Base-by-base conservation (phyloP, 495 filamentous ascomycete genomes). In the Tirmania nivea region DNA sequence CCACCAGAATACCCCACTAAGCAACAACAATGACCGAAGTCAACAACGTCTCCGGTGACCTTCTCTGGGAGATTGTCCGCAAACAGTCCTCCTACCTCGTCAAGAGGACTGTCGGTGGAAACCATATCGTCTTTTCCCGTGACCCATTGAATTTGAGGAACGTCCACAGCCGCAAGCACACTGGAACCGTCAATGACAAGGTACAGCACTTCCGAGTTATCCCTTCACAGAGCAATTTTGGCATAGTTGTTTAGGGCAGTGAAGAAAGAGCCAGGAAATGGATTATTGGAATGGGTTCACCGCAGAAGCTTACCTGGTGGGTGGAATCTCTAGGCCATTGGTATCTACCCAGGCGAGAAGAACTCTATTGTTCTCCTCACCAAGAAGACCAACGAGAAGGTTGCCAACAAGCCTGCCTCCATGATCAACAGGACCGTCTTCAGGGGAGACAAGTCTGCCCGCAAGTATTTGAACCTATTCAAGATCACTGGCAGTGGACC, bases 71-170 rank as follows among this genome's bases (percentile, higher is more conserved):
- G 74, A 70, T 87, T 69, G 76, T 77, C 73, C 84, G 87, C 68
- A 68, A 66, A 67, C 73, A 83, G 69, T 92, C 86, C 70, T 66
- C 84, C 66, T 90, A 73, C 75, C 78, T 95, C 68, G 84, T 89
- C 61, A 92, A 94, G 79, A 79, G 86, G 69, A 85, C 78, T 68
- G 65, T 68, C 55, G 61, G 61, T 50, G 73, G 71, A 58, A 84
- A 83, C 61, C 80, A 82, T 63, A 71, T 80, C 59, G 83, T 80
- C 70, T 88, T 97, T 77, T 96, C 90, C 57, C 82, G 81, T 50
- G 92, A 97, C 66, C 83, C 86, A 59, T 70, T 94, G 59, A 97
- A 96, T 74, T 68, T 95, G 63, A 72, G 71, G 63, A 96, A 95
- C 79, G 73, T 82, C 69, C 81, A 94, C 70, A 79, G 76, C 51